These are phyloP conservation scores for Chalaropsis ovoidea DNA, from an alignment of 2,329 filamentous ascomycete genomes.

Conservation along the genomic window DNA sequence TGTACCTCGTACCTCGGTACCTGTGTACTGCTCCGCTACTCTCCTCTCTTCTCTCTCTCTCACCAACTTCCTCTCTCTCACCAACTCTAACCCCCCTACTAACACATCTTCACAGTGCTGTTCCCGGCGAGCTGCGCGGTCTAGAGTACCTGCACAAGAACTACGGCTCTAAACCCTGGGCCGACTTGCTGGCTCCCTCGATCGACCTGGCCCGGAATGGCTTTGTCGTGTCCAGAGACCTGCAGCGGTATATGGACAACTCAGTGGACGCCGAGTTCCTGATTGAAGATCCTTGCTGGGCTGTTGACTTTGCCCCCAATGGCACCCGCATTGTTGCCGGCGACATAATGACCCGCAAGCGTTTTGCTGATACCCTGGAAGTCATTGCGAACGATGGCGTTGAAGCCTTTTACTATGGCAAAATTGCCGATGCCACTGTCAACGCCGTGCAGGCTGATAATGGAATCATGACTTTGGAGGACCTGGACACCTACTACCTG, in stretches of 20 bases:
- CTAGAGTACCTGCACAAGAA: conserved; percentile 62
- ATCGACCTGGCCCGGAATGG: conserved; percentile 62
- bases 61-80: neutral
- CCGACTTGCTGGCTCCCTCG: conserved; percentile 57
- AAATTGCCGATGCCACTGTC: conserved; percentile 65
- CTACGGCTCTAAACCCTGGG: conserved; percentile 51
- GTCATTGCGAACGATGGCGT: conserved; percentile 55
- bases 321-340: conserved; percentile 55
- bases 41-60: conserved; percentile 25
- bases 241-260: conserved; percentile 58
- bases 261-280: conserved; percentile 50
- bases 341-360: conserved; percentile 64
- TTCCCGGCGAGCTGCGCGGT: conserved; percentile 63
- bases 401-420: conserved; percentile 63
- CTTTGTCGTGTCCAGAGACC: conserved; percentile 60
- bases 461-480: conserved; percentile 76
- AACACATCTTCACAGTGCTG: conserved; percentile 37
- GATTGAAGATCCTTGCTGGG: conserved; percentile 61
- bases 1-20: neutral
- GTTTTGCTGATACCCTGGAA: conserved; percentile 65
- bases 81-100: too few species aligned
- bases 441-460: conserved; percentile 55
- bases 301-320: conserved; percentile 72
- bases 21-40: neutral
- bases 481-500: conserved; percentile 63